These are phyloP conservation scores for California macrophylla DNA, from an alignment of 441 rosid species.

Conservation along the genomic window DNA sequence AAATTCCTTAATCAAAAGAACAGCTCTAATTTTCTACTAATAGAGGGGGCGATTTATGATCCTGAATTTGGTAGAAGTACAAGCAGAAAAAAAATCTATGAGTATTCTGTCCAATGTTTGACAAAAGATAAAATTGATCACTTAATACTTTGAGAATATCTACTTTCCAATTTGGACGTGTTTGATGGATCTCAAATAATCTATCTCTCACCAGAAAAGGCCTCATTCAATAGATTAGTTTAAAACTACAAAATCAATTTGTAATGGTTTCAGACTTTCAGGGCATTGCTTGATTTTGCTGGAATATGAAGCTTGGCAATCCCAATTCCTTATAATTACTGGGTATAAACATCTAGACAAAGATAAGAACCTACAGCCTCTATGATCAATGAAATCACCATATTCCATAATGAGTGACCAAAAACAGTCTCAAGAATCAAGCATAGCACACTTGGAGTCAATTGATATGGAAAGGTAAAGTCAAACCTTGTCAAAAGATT, in stretches of 20 bases:
- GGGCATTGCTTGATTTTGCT: background rate
- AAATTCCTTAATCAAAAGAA: background rate
- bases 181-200: background rate
- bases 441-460: background rate
- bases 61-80: background rate
- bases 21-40: background rate
- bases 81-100: background rate
- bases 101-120: background rate
- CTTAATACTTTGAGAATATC: background rate
- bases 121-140: background rate
- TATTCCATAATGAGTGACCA: background rate
- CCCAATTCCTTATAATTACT: background rate
- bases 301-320: background rate
- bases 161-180: background rate
- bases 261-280: background rate
- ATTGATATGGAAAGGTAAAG: constrained; percentile 16
- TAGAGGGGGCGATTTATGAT: background rate
- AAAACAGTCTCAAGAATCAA: background rate
- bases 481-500: constrained; percentile 75
- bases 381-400: background rate
- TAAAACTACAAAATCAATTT: background rate
- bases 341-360: background rate
- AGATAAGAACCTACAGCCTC: background rate
- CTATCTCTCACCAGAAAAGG: background rate
- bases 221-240: background rate